These are phyloP conservation scores for Lachnellula cervina DNA, from an alignment of 2,329 filamentous ascomycete species.

Conservation along the genomic window DNA sequence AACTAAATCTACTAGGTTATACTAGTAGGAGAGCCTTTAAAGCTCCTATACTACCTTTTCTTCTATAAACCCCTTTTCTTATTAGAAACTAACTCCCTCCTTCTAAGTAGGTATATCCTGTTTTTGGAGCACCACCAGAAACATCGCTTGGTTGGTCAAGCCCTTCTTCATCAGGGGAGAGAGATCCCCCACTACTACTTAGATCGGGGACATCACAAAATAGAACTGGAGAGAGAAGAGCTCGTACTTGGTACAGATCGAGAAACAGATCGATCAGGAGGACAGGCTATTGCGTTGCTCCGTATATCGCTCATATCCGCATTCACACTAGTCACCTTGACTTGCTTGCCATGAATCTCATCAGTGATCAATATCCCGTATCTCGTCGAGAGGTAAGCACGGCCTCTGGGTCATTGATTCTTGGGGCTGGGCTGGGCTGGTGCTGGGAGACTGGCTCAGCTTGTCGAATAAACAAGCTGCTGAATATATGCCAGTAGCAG, in stretches of 20 bases:
- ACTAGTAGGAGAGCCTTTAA: too few species aligned
- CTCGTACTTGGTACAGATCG: neutral
- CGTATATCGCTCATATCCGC: too few species aligned
- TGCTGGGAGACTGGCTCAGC: neutral
- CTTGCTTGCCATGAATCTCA: neutral
- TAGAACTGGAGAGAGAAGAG: neutral
- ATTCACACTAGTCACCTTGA: neutral
- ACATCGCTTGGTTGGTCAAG: too few species aligned
- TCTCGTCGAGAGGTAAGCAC: neutral
- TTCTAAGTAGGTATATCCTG: too few species aligned
- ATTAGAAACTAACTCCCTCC: too few species aligned
- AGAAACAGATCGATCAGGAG: neutral
- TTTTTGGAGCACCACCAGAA: too few species aligned
- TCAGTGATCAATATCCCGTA: neutral
- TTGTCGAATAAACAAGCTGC: neutral
- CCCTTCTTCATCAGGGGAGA: too few species aligned
- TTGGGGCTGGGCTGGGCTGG: neutral
- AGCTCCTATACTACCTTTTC: too few species aligned
- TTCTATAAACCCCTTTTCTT: too few species aligned
- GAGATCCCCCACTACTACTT: too few species aligned
- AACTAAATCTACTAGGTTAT: too few species aligned
- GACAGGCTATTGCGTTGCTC: neutral
- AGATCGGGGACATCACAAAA: too few species aligned
- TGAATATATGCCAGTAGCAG: neutral
- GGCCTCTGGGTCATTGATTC: neutral